These are phyloP conservation scores for Camellia japonica DNA, from an alignment of 148 eudicot genomes.

Conservation along the genomic window DNA sequence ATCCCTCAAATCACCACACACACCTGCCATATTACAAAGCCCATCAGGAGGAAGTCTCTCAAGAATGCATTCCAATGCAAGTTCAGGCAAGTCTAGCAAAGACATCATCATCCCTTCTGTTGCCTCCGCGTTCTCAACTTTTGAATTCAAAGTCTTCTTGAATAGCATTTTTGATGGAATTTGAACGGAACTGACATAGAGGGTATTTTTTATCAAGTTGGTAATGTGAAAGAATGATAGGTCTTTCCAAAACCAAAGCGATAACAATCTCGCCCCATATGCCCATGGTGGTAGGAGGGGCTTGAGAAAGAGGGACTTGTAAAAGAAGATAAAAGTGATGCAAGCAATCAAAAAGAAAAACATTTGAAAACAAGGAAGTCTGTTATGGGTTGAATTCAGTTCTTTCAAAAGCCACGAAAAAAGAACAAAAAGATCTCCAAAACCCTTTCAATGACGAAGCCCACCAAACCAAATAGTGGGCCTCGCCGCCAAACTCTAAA, in stretches of 20 bases:
- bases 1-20: slow-evolving; percentile 61
- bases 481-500: slow-evolving; percentile 23
- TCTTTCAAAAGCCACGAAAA: slow-evolving; percentile 20
- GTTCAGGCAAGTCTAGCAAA: slow-evolving; percentile 79
- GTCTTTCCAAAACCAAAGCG: slow-evolving; percentile 63
- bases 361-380: slow-evolving; percentile 39
- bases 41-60: slow-evolving; percentile 80
- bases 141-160: slow-evolving; percentile 32
- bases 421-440: slow-evolving; percentile 26
- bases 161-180: slow-evolving; percentile 28
- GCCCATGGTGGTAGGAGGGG: slow-evolving; percentile 72
- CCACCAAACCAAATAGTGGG: slow-evolving; percentile 56
- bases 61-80: slow-evolving; percentile 79
- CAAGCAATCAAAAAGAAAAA: slow-evolving; percentile 70
- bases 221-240: slow-evolving; percentile 34
- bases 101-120: slow-evolving; percentile 26
- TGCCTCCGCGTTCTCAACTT: slow-evolving; percentile 28
- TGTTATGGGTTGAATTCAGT: slow-evolving; percentile 3
- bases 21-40: slow-evolving; percentile 69
- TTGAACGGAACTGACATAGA: slow-evolving; percentile 20
- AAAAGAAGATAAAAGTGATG: slow-evolving; percentile 58
- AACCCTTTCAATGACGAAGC: slow-evolving; percentile 39
- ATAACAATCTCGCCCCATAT: slow-evolving; percentile 59
- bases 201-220: slow-evolving; percentile 28
- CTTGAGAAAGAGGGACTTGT: slow-evolving; percentile 62